Conservation (phyloP, 306 rosid species). For the Prunus padus region DNA sequence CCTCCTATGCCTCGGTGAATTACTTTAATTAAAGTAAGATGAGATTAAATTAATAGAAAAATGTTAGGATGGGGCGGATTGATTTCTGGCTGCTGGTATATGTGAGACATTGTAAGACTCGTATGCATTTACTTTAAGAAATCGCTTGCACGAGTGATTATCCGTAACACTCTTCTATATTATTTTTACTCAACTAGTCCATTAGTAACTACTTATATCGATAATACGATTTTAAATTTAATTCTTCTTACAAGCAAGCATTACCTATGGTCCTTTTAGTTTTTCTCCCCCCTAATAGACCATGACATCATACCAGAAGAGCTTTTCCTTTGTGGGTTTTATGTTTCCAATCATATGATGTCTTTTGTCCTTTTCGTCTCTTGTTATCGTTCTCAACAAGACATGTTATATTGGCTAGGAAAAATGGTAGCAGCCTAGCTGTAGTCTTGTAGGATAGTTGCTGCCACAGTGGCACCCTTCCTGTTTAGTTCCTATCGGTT, state of each 20-base stretch:
- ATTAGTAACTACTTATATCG: too few relatives aligned
- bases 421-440: background rate
- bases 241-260: background rate
- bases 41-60: too few relatives aligned
- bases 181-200: too few relatives aligned
- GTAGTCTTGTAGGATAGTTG: background rate
- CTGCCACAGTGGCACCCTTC: background rate
- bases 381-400: background rate
- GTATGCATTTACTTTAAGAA: too few relatives aligned
- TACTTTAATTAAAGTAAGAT: too few relatives aligned
- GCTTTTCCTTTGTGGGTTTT: background rate
- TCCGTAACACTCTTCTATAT: too few relatives aligned
- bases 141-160: too few relatives aligned
- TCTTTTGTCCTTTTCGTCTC: background rate
- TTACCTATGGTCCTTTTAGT: background rate
- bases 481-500: background rate
- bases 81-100: too few relatives aligned
- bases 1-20: too few relatives aligned
- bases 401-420: background rate
- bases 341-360: constrained; percentile 11
- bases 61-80: too few relatives aligned
- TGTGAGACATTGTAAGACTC: too few relatives aligned
- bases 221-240: background rate
- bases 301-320: background rate
- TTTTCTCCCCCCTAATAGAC: background rate